Evolutionary conservation across 768 basidiomycete species (phyloP).

Genomic region (Lactarius trivialis): DNA sequence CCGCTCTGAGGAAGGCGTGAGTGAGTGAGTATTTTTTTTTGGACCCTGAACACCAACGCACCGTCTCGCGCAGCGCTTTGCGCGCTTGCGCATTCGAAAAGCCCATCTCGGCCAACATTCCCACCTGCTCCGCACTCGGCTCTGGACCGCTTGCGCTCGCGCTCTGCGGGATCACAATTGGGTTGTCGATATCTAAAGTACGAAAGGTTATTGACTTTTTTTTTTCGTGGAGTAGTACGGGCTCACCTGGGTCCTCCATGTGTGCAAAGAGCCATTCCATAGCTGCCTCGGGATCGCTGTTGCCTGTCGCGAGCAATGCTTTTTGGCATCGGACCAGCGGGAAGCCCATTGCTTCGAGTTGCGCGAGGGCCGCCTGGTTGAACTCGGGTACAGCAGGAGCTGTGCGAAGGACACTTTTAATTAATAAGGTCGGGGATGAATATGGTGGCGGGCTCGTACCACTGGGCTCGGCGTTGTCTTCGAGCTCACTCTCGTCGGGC

Average conservation of each 20-base stretch:
- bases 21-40: neutral
- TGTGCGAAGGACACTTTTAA: no score
- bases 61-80: conserved; percentile 85
- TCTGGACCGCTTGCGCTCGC: conserved; percentile 37
- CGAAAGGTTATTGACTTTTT: neutral
- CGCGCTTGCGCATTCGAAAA: conserved; percentile 76
- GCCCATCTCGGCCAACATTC: conserved; percentile 84
- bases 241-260: conserved; percentile 93
- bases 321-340: conserved; percentile 80
- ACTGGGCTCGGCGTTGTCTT: conserved; percentile 44
- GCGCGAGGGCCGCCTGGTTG: conserved; percentile 64
- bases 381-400: conserved; percentile 62
- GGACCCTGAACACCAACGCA: conserved; percentile 32
- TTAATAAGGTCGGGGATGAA: no score
- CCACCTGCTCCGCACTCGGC: conserved; percentile 63
- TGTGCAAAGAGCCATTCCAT: conserved; percentile 96
- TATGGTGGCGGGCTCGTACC: no score
- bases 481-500: conserved; percentile 60
- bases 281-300: conserved; percentile 65
- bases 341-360: conserved; percentile 90
- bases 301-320: conserved; percentile 84
- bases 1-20: conserved; percentile 44
- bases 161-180: conserved; percentile 39
- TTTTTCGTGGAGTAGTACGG: no score
- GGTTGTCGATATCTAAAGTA: conserved; percentile 74